A percentile compares a stretch with the other conserved stretches of the same genome.
Conservation (phyloP, 768 basidiomycete genomes). For the Suillus occidentalis region DNA sequence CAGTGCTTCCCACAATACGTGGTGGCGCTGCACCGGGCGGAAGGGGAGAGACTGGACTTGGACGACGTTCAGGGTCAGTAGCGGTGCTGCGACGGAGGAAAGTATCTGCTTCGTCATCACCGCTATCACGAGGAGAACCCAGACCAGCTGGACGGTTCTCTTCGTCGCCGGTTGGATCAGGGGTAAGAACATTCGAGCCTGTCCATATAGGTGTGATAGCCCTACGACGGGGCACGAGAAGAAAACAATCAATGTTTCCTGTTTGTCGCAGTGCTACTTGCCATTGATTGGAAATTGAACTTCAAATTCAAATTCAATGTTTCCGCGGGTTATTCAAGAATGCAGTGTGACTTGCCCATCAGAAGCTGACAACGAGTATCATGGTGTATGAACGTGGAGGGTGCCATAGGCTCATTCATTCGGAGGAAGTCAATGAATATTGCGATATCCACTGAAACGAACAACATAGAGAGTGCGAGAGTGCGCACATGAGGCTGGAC, state of each 20-base stretch:
- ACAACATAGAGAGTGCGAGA: neutral
- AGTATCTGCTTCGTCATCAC: conserved; percentile 68
- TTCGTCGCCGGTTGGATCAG: conserved; percentile 22
- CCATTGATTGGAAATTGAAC: no score
- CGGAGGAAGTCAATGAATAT: neutral
- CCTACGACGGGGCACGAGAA: conserved; percentile 17
- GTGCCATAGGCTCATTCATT: neutral
- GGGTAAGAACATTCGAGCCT: conserved; percentile 46
- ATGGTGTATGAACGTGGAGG: neutral
- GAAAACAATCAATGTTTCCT: no score
- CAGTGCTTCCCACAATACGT: conserved; percentile 36
- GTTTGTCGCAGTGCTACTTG: no score
- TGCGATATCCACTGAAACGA: no score
- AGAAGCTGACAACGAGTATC: no score
- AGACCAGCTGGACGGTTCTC: conserved; percentile 51
- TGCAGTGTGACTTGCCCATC: neutral
- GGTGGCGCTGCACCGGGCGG: conserved; percentile 35
- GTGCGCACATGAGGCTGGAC: neutral
- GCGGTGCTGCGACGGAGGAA: conserved; percentile 50
- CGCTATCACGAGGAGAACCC: conserved; percentile 63
- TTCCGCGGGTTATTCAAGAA: neutral
- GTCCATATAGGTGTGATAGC: conserved; percentile 36
- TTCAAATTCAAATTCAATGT: neutral
- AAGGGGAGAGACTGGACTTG: conserved; percentile 26
- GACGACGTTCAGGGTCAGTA: conserved; percentile 16